A percentile compares a stretch with the other conserved stretches of the same genome.
These are phyloP conservation scores for Massariosphaeria phaeospora DNA, from an alignment of 495 filamentous ascomycete species.

Conservation along the genomic window DNA sequence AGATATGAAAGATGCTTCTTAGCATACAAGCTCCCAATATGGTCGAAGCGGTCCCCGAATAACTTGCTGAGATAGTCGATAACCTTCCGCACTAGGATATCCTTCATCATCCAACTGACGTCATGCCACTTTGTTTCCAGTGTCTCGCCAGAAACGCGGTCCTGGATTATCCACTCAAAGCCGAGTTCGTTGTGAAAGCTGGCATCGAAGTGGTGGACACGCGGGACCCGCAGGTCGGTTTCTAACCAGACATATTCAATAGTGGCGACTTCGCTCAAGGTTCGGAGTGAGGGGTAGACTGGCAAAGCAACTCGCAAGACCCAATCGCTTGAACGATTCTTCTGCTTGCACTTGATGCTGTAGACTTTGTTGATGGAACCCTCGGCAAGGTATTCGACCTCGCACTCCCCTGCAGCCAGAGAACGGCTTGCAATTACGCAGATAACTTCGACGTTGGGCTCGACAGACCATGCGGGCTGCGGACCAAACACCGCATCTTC, in stretches of 20 bases:
- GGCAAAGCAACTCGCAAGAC: not conserved
- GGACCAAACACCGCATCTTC: no score
- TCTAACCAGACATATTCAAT: not conserved
- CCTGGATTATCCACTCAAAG: not conserved
- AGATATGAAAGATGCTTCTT: not conserved
- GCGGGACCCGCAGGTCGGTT: not conserved
- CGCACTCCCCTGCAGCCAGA: not conserved
- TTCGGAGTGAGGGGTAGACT: not conserved
- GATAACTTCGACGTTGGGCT: not conserved
- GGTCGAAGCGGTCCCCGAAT: not conserved
- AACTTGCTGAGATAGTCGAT: not conserved
- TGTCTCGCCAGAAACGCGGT: not conserved
- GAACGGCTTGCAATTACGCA: not conserved
- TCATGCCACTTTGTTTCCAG: not conserved
- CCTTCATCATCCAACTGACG: not conserved
- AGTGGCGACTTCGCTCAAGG: not conserved
- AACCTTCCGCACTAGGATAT: not conserved
- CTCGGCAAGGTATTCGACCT: not conserved
- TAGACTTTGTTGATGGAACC: not conserved
- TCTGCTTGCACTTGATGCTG: not conserved
- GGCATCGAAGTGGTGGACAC: not conserved
- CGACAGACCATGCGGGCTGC: not conserved
- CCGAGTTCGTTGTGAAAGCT: not conserved
- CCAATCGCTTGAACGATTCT: not conserved
- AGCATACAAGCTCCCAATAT: not conserved